Conservation (phyloP, 2,329 filamentous ascomycete species). For the Pleomassaria siparia region DNA sequence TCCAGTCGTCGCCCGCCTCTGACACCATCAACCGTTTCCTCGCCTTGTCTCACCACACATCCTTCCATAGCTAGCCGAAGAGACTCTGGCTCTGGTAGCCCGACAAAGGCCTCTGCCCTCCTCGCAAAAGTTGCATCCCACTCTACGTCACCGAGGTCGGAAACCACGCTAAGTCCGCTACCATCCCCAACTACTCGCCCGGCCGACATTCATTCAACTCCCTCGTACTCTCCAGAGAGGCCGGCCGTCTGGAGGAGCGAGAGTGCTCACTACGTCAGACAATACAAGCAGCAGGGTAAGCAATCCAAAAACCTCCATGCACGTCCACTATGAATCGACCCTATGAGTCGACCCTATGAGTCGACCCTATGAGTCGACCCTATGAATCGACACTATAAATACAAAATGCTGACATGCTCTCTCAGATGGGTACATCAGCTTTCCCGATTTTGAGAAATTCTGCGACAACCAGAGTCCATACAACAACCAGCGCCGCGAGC, state of each 20-base stretch:
- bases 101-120: slow-evolving; percentile 45
- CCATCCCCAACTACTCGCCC: slow-evolving; percentile 27
- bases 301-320: slow-evolving; percentile 6
- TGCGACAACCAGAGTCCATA: slow-evolving; percentile 45
- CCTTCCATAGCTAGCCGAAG: slow-evolving; percentile 43
- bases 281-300: slow-evolving; percentile 43
- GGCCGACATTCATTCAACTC: slow-evolving; percentile 27
- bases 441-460: slow-evolving; percentile 71
- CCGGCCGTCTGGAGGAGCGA: slow-evolving; percentile 40
- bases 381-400: too few species aligned
- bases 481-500: slow-evolving; percentile 28
- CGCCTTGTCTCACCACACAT: slow-evolving; percentile 47
- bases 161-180: slow-evolving; percentile 34
- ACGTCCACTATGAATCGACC: background rate
- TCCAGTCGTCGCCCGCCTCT: slow-evolving; percentile 47
- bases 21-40: slow-evolving; percentile 49
- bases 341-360: too few species aligned
- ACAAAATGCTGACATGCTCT: slow-evolving; percentile 19
- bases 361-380: too few species aligned
- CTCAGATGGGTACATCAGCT: slow-evolving; percentile 67
- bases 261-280: slow-evolving; percentile 40
- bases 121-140: slow-evolving; percentile 49
- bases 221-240: slow-evolving; percentile 30
- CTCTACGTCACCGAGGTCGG: slow-evolving; percentile 41
- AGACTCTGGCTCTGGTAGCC: slow-evolving; percentile 45